phyloP scores from a whole-genome alignment of 2,329 filamentous ascomycete genomes.

The Bretziella fagacearum region DNA sequence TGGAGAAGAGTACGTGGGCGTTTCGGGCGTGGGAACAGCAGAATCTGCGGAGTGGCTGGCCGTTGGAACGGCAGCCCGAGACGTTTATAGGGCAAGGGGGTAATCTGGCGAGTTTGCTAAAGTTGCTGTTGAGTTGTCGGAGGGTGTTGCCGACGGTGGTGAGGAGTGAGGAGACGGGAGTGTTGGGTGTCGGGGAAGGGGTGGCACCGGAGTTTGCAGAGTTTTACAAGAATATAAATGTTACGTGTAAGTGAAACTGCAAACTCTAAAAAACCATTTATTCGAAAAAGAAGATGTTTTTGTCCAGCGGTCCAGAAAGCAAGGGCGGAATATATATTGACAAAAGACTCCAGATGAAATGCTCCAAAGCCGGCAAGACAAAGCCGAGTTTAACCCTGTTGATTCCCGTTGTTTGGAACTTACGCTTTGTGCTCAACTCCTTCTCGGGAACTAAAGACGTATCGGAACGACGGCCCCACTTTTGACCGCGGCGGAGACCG shows the following conservation, averaged over 20 bases:
- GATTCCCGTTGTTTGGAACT: constrained; percentile 35
- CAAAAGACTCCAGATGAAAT: constrained; percentile 17
- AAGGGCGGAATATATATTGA: not conserved
- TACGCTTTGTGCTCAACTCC: constrained; percentile 31
- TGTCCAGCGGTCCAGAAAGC: no score
- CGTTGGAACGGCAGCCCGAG: constrained; percentile 38
- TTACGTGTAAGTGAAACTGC: constrained; percentile 35
- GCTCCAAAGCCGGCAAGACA: constrained; percentile 29
- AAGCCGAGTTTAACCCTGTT: constrained; percentile 33
- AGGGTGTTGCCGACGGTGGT: constrained; percentile 39
- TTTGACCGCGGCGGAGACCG: no score
- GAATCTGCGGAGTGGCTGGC: constrained; percentile 42
- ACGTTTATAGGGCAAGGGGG: constrained; percentile 43
- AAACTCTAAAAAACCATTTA: not conserved
- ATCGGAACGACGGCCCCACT: no score
- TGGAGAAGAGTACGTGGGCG: constrained; percentile 52
- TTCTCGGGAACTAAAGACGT: constrained; percentile 20
- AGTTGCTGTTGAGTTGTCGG: constrained; percentile 45
- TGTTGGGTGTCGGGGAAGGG: constrained; percentile 27
- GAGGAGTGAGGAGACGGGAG: constrained; percentile 30
- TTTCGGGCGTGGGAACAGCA: constrained; percentile 53
- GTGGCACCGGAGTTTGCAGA: constrained; percentile 28
- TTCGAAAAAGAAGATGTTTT: no score
- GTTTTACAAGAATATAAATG: constrained; percentile 39
- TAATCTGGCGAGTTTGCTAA: constrained; percentile 39